Evolutionary conservation across 441 rosid genomes (phyloP).

Genomic region (Adansonia gregorii): DNA sequence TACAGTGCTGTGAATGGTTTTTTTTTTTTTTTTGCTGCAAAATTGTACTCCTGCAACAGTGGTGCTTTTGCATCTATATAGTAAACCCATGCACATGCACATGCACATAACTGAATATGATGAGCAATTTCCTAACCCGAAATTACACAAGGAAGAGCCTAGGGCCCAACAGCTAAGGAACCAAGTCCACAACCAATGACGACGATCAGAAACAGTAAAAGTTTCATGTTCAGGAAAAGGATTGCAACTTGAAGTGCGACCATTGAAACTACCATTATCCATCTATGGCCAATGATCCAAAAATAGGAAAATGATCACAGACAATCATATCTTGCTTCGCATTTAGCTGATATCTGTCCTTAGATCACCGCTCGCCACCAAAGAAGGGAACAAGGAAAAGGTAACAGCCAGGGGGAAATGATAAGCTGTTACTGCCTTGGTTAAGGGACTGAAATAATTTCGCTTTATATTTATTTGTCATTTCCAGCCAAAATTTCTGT

Average conservation of each 20-base stretch:
- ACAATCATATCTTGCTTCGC: neutral
- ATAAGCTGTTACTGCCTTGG: neutral
- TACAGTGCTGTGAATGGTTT: neutral
- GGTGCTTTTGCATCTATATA: neutral
- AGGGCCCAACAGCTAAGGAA: neutral
- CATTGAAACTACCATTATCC: neutral
- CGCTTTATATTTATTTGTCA: neutral
- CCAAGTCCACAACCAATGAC: neutral
- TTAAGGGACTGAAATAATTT: neutral
- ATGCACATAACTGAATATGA: constrained; percentile 1
- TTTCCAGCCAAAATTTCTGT: neutral
- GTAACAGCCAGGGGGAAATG: neutral
- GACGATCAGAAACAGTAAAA: neutral
- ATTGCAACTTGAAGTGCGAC: neutral
- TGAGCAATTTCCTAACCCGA: neutral
- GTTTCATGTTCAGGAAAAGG: neutral
- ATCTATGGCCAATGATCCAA: neutral
- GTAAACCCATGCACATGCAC: neutral
- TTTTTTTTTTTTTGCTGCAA: constrained; percentile 8
- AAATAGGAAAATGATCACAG: neutral
- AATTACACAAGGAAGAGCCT: neutral
- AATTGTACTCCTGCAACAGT: neutral
- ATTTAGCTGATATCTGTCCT: neutral
- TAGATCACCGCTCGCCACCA: neutral
- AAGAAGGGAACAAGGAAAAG: neutral